Evolutionary conservation across 2,329 filamentous ascomycete genomes (phyloP), one percentile per base, ranked within the genome.

Genomic region (Sclerotinia sclerotiorum): DNA sequence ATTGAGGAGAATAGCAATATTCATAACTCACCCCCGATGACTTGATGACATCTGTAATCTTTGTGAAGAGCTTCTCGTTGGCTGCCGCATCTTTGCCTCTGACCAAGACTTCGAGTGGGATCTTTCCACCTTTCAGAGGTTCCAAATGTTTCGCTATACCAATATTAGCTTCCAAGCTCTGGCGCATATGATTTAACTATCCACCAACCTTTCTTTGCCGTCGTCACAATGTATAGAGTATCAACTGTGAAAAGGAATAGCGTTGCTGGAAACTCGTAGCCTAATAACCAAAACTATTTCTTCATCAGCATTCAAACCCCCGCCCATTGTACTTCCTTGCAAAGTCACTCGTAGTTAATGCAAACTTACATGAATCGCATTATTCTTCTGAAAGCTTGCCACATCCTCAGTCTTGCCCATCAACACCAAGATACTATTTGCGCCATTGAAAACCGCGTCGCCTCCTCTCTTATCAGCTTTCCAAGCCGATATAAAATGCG

Each of bases 231-330:
- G 81, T 95, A 96, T 75, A 98, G 84, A 58, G 88, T 88, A 70
- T 98, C 95, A 70, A 89, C 83, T 1, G 94, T 98, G 79, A 99
- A 89, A 65, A 99, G 85, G 84, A 99, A 93, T 72, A 99, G 84
- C 0, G 95, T 99, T 51, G 94, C 94, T 46, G 95, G 95, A 77
- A 99, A 99, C 80, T 99, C 95, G 84, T 99, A 99, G 76, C 95
- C 95, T 71, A 99, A 87, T 67, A 99, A 85, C 96, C 96, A 99
- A 81, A 98, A 97, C 94, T 97, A 73, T 54, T 70, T 73, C 24
- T 65, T 58, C 32, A 48, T 74, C 61, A 72, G 72, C 57, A 56
- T 29, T 64, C 35, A 2, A 52, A 24, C 61, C 35, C 27, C 17
- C 11, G 32, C 24, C n/a, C 27, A 51, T 17, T 32, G 24, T 24